Evolutionary conservation across 2,329 filamentous ascomycete genomes (phyloP).

Genomic region (Pseudohalonectria lignicola): DNA sequence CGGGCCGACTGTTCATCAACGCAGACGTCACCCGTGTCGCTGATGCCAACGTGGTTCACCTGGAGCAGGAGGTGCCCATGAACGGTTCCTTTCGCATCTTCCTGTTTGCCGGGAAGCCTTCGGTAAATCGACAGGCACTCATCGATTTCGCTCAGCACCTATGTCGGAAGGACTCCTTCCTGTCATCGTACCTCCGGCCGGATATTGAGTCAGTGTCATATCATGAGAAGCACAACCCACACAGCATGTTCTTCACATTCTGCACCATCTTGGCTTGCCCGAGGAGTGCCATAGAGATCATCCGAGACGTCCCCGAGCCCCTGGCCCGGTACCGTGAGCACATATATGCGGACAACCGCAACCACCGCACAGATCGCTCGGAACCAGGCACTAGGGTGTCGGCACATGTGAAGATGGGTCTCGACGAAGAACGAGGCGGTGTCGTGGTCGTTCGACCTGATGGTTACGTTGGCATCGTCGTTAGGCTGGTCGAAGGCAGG

Average conservation of each 20-base stretch:
- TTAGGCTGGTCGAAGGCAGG: conserved; percentile 61
- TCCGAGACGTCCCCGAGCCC: conserved; percentile 55
- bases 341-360: conserved; percentile 74
- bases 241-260: conserved; percentile 71
- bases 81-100: conserved; percentile 85
- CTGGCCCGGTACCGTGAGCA: conserved; percentile 70
- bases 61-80: conserved; percentile 81
- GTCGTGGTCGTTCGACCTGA: conserved; percentile 80
- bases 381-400: conserved; percentile 60
- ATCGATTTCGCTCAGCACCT: conserved; percentile 58
- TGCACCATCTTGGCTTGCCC: conserved; percentile 63
- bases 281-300: conserved; percentile 62
- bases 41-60: conserved; percentile 80
- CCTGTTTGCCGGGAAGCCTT: conserved; percentile 65
- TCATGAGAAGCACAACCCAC: conserved; percentile 77
- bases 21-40: conserved; percentile 76
- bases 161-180: conserved; percentile 59
- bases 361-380: conserved; percentile 50
- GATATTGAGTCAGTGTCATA: conserved; percentile 55
- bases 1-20: conserved; percentile 67
- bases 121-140: conserved; percentile 50
- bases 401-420: conserved; percentile 79
- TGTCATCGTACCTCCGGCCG: conserved; percentile 48
- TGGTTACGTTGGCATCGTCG: conserved; percentile 73
- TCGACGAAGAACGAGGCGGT: conserved; percentile 62